Conservation (phyloP, 805 yeast genomes). For the Nakazawaea ernobii region DNA sequence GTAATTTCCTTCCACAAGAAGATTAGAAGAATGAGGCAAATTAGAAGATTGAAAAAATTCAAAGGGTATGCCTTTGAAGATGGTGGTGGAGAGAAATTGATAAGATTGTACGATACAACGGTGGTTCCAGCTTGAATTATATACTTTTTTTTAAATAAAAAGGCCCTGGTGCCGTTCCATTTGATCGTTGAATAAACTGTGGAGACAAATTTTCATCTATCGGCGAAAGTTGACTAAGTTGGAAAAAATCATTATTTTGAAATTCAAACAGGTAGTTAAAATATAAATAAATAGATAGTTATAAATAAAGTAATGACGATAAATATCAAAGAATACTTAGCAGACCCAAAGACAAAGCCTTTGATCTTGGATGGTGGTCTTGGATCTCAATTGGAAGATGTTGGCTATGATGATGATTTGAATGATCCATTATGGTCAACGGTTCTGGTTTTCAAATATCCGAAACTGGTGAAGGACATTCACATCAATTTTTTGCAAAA, state of each 20-base stretch:
- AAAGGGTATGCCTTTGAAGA: constrained; percentile 98
- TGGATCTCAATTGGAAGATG: constrained; percentile 55
- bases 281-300: background rate
- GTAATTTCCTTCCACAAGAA: constrained; percentile 96
- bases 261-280: background rate
- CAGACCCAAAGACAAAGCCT: constrained; percentile 1
- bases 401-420: constrained; percentile 32
- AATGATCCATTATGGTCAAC: constrained; percentile 60
- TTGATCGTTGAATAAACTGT: too few species aligned
- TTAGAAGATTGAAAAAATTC: constrained; percentile 95
- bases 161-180: too few species aligned
- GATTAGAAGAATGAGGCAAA: constrained; percentile 94
- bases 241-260: background rate
- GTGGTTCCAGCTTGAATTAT: constrained; percentile 15
- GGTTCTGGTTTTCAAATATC: constrained; percentile 37
- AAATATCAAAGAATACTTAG: constrained; percentile 1
- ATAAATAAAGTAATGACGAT: background rate
- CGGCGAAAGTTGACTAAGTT: too few species aligned
- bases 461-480: constrained; percentile 37
- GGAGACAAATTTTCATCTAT: too few species aligned
- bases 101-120: constrained; percentile 93
- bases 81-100: constrained; percentile 87
- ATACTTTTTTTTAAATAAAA: too few species aligned
- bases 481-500: constrained; percentile 44
- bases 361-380: constrained; percentile 54